A percentile compares a stretch with the other conserved stretches of the same genome.
Evolutionary conservation across 225 moss, liverwort and hornwort genomes (phyloP).

Genomic region (Physcomitrium patens): DNA sequence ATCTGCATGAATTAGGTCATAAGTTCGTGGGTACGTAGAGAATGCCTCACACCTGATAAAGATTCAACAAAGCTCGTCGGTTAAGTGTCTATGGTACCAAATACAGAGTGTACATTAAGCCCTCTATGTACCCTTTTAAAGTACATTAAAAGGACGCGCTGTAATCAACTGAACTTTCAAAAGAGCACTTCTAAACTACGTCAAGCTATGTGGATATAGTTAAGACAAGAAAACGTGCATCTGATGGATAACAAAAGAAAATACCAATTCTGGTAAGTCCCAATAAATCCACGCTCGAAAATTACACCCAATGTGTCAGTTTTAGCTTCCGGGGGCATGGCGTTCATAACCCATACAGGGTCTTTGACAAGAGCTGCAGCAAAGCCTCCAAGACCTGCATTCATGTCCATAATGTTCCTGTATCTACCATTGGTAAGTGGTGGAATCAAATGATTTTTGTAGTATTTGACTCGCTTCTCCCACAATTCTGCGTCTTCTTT

Average conservation of each 20-base stretch:
- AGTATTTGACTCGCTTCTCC: conserved; percentile 58
- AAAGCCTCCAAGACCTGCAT: conserved; percentile 91
- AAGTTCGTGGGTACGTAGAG: conserved; percentile 92
- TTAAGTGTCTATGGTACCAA: too few relatives aligned
- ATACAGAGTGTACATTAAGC: too few relatives aligned
- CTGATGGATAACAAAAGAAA: neutral
- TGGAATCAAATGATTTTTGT: conserved; percentile 56
- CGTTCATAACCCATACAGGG: conserved; percentile 88
- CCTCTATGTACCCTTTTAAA: too few relatives aligned
- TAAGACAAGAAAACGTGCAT: too few relatives aligned
- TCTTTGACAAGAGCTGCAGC: conserved; percentile 77
- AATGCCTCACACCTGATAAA: conserved; percentile 85
- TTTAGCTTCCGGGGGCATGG: conserved; percentile 72
- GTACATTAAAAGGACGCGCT: too few relatives aligned
- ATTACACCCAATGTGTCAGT: conserved; percentile 78
- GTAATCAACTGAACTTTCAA: too few relatives aligned
- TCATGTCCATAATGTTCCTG: conserved; percentile 83
- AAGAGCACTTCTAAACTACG: too few relatives aligned
- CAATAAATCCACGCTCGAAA: conserved; percentile 88
- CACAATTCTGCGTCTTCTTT: conserved; percentile 64
- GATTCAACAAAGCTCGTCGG: conserved; percentile 4
- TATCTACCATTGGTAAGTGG: conserved; percentile 62
- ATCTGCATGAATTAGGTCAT: conserved; percentile 85
- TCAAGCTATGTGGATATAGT: too few relatives aligned
- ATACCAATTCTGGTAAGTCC: conserved; percentile 95